Conservation (phyloP, 345 rosid genomes). For the Lepidium africanum region DNA sequence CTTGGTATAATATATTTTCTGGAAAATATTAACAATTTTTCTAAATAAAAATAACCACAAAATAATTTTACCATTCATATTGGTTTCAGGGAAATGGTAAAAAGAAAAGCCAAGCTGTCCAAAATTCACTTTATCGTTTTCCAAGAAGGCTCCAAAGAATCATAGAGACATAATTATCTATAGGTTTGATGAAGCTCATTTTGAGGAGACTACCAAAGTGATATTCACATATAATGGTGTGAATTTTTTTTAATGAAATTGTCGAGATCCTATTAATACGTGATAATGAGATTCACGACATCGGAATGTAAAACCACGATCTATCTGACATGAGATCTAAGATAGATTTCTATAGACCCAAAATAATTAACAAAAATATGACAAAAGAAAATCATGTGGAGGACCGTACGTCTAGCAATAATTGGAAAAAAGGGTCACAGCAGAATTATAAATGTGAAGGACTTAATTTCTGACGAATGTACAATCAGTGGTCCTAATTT, state of each 20-base stretch:
- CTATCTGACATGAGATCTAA: slow-evolving; percentile 15
- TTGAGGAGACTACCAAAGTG: background rate
- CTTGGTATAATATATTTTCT: too few relatives aligned
- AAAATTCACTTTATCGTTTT: background rate
- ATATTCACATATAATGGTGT: background rate
- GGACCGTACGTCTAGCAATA: slow-evolving; percentile 25
- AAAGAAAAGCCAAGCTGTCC: background rate
- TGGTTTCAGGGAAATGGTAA: too few relatives aligned
- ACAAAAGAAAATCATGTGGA: slow-evolving; percentile 24
- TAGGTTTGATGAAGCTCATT: background rate
- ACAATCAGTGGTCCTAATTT: slow-evolving; percentile 41
- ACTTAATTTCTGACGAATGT: slow-evolving; percentile 29
- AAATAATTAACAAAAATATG: background rate
- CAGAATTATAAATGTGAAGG: slow-evolving; percentile 31
- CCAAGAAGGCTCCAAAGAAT: background rate
- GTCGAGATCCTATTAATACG: background rate
- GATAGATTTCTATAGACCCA: slow-evolving; percentile 3
- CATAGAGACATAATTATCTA: background rate
- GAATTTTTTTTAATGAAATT: background rate
- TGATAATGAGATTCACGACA: background rate
- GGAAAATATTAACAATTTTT: too few relatives aligned
- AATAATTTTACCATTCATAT: too few relatives aligned
- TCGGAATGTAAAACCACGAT: background rate
- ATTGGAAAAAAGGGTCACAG: slow-evolving; percentile 29
- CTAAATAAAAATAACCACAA: too few relatives aligned